These are phyloP conservation scores for Fistulifera pelliculosa DNA, from an alignment of 108 stramenopile genomes.

Conservation along the genomic window DNA sequence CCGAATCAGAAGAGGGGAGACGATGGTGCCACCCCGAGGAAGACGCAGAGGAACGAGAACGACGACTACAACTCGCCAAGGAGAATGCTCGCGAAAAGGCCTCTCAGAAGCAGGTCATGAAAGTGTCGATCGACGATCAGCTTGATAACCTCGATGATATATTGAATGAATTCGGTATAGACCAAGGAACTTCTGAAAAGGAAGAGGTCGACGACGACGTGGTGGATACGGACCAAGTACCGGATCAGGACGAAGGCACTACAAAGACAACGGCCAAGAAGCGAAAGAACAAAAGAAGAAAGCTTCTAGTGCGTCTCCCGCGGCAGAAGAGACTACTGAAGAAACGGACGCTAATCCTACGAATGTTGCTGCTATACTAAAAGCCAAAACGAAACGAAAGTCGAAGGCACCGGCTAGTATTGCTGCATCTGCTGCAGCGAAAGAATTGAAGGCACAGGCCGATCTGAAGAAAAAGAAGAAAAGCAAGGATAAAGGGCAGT, in stretches of 20 bases:
- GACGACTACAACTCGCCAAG: constrained; percentile 15
- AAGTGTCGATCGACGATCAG: constrained; percentile 15
- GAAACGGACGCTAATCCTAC: constrained; percentile 6
- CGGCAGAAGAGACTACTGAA: background rate
- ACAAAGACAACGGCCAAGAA: background rate
- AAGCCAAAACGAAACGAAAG: constrained; percentile 24
- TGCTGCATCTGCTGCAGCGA: constrained; percentile 19
- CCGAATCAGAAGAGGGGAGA: no score
- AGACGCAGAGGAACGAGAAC: constrained; percentile 25
- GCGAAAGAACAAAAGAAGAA: constrained; percentile 19
- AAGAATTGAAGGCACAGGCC: constrained; percentile 5
- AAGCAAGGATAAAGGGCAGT: constrained; percentile 12
- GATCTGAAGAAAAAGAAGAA: constrained; percentile 24
- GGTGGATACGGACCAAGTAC: background rate
- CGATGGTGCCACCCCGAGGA: constrained; percentile 5
- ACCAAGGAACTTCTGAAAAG: constrained; percentile 4
- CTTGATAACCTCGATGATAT: constrained; percentile 28
- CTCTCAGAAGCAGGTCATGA: constrained; percentile 5
- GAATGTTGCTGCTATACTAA: constrained; percentile 30
- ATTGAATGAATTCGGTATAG: constrained; percentile 20
- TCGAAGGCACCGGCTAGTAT: constrained; percentile 8
- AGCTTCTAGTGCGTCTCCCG: background rate
- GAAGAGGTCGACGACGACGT: constrained; percentile 9
- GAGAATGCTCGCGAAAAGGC: constrained; percentile 12
- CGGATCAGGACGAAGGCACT: background rate